Conservation (phyloP, 352 stramenopile genomes). For the Saprolegnia diclina region DNA sequence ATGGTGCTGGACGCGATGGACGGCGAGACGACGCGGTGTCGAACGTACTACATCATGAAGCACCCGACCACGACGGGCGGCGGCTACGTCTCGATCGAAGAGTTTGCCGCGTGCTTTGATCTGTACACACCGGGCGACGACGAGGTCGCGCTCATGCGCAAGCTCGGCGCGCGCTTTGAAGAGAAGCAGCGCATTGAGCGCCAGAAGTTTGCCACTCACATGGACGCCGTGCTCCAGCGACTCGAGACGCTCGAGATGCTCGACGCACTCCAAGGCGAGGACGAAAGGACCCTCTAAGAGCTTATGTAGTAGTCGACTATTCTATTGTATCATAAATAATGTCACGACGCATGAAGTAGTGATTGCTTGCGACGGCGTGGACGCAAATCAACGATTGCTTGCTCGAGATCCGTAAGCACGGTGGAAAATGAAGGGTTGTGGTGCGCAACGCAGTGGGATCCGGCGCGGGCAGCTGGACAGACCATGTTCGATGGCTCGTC, state of each 20-base stretch:
- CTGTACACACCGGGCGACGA: not conserved
- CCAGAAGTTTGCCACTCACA: conserved; percentile 11
- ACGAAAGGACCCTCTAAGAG: not conserved
- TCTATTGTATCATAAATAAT: not conserved
- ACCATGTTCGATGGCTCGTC: too few species aligned
- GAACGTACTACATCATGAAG: conserved; percentile 20
- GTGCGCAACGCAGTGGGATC: too few species aligned
- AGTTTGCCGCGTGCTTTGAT: conserved; percentile 10
- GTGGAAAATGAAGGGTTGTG: too few species aligned
- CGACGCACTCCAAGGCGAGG: not conserved
- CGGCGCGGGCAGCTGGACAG: too few species aligned
- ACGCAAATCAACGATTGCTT: too few species aligned
- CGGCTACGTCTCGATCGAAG: conserved; percentile 5
- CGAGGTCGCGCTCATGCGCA: not conserved
- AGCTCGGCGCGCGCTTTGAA: not conserved
- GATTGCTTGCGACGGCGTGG: too few species aligned
- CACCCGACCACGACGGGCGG: conserved; percentile 2
- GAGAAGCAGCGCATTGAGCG: conserved; percentile 10
- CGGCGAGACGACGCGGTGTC: not conserved
- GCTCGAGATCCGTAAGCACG: too few species aligned
- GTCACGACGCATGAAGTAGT: too few species aligned
- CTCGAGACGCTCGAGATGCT: conserved; percentile 13
- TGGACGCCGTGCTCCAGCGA: conserved; percentile 7
- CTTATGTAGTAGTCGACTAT: not conserved
- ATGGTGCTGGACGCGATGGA: conserved; percentile 9